phyloP scores from a whole-genome alignment of 1,139 yeast genomes.

The Scheffersomyces segobiensis region DNA sequence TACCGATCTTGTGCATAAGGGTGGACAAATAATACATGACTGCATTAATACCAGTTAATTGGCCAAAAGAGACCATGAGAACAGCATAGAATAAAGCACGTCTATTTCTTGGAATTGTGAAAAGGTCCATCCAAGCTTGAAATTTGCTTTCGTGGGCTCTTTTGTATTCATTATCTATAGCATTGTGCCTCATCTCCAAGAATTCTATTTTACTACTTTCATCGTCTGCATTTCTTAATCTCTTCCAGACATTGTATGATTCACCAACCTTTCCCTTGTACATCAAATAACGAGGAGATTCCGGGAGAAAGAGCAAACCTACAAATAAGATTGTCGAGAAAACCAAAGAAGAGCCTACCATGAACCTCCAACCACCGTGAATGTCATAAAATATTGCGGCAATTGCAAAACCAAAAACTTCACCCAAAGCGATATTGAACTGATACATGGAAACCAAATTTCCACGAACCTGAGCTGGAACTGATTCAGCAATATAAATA shows the following conservation, averaged over 20 bases:
- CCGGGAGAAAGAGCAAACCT: slow-evolving; percentile 51
- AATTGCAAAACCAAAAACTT: slow-evolving; percentile 56
- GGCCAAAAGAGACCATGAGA: slow-evolving; percentile 58
- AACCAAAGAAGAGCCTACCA: slow-evolving; percentile 58
- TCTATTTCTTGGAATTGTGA: slow-evolving; percentile 55
- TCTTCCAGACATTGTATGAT: slow-evolving; percentile 57
- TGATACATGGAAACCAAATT: slow-evolving; percentile 57
- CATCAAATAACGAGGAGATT: slow-evolving; percentile 54
- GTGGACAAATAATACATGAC: slow-evolving; percentile 58
- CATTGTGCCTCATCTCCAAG: slow-evolving; percentile 43
- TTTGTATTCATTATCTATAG: slow-evolving; percentile 27
- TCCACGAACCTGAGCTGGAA: slow-evolving; percentile 60
- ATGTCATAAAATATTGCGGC: slow-evolving; percentile 58
- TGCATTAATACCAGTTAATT: slow-evolving; percentile 57
- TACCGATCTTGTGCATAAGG: slow-evolving; percentile 50
- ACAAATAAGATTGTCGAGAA: slow-evolving; percentile 51
- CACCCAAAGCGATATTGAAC: slow-evolving; percentile 59
- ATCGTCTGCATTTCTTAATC: slow-evolving; percentile 46
- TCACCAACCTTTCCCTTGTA: slow-evolving; percentile 51
- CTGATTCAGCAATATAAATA: slow-evolving; percentile 58
- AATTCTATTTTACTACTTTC: slow-evolving; percentile 48
- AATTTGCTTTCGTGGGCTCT: slow-evolving; percentile 23
- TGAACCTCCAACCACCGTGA: slow-evolving; percentile 58
- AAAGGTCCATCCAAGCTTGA: slow-evolving; percentile 47
- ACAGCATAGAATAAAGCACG: slow-evolving; percentile 58